Evolutionary conservation across 176 grass and related monocot genomes (phyloP).

Genomic region (Lolium rigidum): DNA sequence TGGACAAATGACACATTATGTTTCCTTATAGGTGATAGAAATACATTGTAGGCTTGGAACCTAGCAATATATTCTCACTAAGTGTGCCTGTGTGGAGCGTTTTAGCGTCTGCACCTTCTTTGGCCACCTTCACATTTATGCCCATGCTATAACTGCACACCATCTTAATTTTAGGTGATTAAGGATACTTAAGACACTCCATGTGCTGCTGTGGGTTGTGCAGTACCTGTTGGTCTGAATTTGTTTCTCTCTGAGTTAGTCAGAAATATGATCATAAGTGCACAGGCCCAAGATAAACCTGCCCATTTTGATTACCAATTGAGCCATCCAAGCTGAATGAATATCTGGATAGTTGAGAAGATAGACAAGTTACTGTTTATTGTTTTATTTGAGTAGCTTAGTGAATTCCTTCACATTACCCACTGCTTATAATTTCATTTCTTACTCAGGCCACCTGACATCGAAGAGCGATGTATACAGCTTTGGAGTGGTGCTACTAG

Average conservation of each 20-base stretch:
- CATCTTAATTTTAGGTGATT: slow-evolving; percentile 28
- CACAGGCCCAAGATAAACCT: slow-evolving; percentile 1
- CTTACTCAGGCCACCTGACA: slow-evolving; percentile 74
- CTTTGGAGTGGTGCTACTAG: slow-evolving; percentile 85
- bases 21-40: neutral
- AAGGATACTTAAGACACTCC: slow-evolving; percentile 30
- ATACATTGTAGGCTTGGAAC: neutral
- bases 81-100: neutral
- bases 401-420: slow-evolving; percentile 25
- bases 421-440: slow-evolving; percentile 26
- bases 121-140: slow-evolving; percentile 32
- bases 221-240: slow-evolving; percentile 19
- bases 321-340: slow-evolving; percentile 16
- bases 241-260: slow-evolving; percentile 13
- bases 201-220: slow-evolving; percentile 33
- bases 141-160: slow-evolving; percentile 24
- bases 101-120: neutral
- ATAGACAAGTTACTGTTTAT: neutral
- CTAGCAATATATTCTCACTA: slow-evolving; percentile 7
- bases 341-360: slow-evolving; percentile 8
- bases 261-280: slow-evolving; percentile 20
- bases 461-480: slow-evolving; percentile 90
- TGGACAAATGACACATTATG: neutral
- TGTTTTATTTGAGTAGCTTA: slow-evolving; percentile 14
- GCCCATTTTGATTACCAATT: slow-evolving; percentile 1